Percentiles rank a stretch among this genome's conserved stretches.
phyloP scores from a whole-genome alignment of 495 filamentous ascomycete species.

The Hypoxylon subgilvum region DNA sequence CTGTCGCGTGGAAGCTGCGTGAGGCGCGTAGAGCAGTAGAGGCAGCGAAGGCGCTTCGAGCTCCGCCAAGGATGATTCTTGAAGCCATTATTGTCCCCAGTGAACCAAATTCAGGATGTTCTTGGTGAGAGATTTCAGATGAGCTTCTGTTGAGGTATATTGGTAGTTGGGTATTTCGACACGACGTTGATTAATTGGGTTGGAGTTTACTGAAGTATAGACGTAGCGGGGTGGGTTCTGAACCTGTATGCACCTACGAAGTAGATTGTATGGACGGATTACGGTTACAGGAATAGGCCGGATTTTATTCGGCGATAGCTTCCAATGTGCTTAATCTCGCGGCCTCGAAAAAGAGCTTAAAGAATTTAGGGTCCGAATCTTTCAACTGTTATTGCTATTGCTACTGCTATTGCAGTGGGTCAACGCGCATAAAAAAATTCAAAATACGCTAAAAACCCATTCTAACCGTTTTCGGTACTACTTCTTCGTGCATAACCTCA shows the following conservation, averaged over 20 bases:
- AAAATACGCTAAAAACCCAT: no score
- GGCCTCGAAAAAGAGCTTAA: no score
- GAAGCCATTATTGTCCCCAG: conserved; percentile 50
- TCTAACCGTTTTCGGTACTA: no score
- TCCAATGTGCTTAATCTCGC: no score
- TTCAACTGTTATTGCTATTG: no score
- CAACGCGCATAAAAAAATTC: no score
- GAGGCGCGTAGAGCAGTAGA: conserved; percentile 36
- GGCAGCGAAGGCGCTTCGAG: conserved; percentile 40
- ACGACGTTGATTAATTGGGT: conserved; percentile 18
- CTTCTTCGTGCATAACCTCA: no score
- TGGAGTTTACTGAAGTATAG: conserved; percentile 6
- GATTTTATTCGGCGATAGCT: no score
- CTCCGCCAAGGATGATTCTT: conserved; percentile 48
- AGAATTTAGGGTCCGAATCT: no score
- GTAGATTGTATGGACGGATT: no score
- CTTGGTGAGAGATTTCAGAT: conserved; percentile 2
- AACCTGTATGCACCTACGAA: background rate
- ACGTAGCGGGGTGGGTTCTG: conserved; percentile 23
- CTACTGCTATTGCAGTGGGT: no score
- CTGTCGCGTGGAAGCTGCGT: conserved; percentile 55
- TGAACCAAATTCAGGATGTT: conserved; percentile 2
- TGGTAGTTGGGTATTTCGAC: conserved; percentile 24
- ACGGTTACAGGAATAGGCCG: no score
- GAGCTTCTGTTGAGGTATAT: conserved; percentile 14